Evolutionary conservation across 2,329 filamentous ascomycete species (phyloP).

Genomic region (Xylariales sp.): DNA sequence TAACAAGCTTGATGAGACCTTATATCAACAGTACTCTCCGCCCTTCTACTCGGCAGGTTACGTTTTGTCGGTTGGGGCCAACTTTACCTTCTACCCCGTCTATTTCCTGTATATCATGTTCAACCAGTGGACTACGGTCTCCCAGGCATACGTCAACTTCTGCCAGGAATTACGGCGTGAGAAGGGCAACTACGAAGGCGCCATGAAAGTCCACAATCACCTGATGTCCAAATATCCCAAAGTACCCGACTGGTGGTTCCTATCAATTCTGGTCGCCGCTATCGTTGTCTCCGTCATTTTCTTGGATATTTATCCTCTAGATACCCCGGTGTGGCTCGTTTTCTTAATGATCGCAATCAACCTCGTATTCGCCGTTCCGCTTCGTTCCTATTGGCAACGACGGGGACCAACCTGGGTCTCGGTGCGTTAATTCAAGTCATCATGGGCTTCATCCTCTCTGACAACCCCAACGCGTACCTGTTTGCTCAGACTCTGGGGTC

Average conservation of each 20-base stretch:
- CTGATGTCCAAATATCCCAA: slow-evolving; percentile 40
- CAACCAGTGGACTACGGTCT: slow-evolving; percentile 35
- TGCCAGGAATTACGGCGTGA: slow-evolving; percentile 33
- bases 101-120: slow-evolving; percentile 39
- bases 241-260: slow-evolving; percentile 47
- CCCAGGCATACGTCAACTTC: slow-evolving; percentile 33
- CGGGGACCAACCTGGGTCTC: slow-evolving; percentile 37
- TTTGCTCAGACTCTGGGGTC: slow-evolving; percentile 35
- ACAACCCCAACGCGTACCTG: slow-evolving; percentile 33
- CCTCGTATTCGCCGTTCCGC: slow-evolving; percentile 37
- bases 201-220: slow-evolving; percentile 37
- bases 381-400: slow-evolving; percentile 41
- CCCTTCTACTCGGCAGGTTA: slow-evolving; percentile 40
- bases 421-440: slow-evolving; percentile 39
- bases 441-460: slow-evolving; percentile 33
- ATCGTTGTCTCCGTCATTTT: slow-evolving; percentile 30
- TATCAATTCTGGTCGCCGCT: slow-evolving; percentile 31
- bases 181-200: slow-evolving; percentile 35
- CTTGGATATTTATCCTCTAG: slow-evolving; percentile 26
- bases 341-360: slow-evolving; percentile 31
- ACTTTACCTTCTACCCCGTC: slow-evolving; percentile 40
- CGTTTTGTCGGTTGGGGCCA: slow-evolving; percentile 35
- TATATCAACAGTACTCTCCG: slow-evolving; percentile 38
- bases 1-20: slow-evolving; percentile 31
- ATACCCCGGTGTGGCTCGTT: slow-evolving; percentile 27